These are phyloP conservation scores for Pseudopyricularia javanii DNA, from an alignment of 2,329 filamentous ascomycete species.

Conservation along the genomic window DNA sequence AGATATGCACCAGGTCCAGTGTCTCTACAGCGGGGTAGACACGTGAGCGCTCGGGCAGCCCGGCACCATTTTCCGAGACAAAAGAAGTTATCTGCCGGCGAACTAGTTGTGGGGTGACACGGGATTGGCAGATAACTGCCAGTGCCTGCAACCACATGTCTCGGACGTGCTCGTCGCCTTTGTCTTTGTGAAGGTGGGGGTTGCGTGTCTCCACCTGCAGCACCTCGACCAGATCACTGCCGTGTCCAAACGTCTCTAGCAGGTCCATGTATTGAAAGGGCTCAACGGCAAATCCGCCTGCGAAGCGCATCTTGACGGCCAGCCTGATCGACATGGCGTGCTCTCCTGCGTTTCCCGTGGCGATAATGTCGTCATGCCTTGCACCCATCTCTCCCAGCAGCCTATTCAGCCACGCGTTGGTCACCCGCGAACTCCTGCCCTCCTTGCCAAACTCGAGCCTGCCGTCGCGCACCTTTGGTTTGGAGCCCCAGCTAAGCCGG, in stretches of 20 bases:
- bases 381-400: slow-evolving; percentile 7
- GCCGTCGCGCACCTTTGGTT: slow-evolving; percentile 16
- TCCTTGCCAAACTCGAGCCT: slow-evolving; percentile 12
- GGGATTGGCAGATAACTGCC: slow-evolving; percentile 15
- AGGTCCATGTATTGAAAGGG: slow-evolving; percentile 19
- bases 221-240: slow-evolving; percentile 9
- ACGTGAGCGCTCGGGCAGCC: neutral
- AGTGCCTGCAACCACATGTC: slow-evolving; percentile 17
- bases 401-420: slow-evolving; percentile 18
- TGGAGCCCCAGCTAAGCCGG: slow-evolving; percentile 18
- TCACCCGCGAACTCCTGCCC: slow-evolving; percentile 16
- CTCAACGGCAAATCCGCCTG: slow-evolving; percentile 20
- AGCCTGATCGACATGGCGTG: slow-evolving; percentile 22
- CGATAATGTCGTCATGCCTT: slow-evolving; percentile 9
- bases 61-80: neutral
- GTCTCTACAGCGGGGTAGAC: neutral
- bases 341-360: slow-evolving; percentile 20
- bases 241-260: slow-evolving; percentile 9
- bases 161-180: slow-evolving; percentile 14
- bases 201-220: slow-evolving; percentile 18
- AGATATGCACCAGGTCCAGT: neutral
- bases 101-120: slow-evolving; percentile 3
- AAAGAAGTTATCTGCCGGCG: slow-evolving; percentile 7
- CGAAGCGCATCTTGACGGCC: slow-evolving; percentile 17
- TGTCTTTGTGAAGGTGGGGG: slow-evolving; percentile 18